A percentile compares a stretch with the other conserved stretches of the same genome.
phyloP scores from a whole-genome alignment of 2,329 filamentous ascomycete genomes.

The Coniochaeta prunicola region DNA sequence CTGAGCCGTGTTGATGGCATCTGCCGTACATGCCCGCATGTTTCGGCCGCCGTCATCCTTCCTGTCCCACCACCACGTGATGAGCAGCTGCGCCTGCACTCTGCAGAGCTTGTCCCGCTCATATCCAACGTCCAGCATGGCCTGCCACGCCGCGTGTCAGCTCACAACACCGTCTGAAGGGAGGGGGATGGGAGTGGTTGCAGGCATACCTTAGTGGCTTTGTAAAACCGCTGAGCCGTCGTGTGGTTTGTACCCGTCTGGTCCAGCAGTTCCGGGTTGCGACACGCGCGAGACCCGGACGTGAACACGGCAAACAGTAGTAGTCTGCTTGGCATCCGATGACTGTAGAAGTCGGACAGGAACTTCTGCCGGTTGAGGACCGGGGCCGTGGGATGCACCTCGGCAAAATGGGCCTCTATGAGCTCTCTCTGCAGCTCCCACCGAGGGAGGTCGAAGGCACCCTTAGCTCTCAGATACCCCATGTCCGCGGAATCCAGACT shows the following conservation, averaged over 20 bases:
- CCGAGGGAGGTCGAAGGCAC: conserved; percentile 9
- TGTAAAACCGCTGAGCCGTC: conserved; percentile 9
- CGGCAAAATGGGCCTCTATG: conserved; percentile 7
- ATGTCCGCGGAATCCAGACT: conserved; percentile 9
- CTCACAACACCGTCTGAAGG: conserved; percentile 5
- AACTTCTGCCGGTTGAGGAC: conserved; percentile 7
- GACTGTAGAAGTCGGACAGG: conserved; percentile 6
- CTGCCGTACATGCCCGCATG: conserved; percentile 9
- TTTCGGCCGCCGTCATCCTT: conserved; percentile 11
- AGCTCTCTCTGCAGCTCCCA: conserved; percentile 7
- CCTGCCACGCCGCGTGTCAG: not conserved
- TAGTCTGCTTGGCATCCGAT: conserved; percentile 7
- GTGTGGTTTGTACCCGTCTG: conserved; percentile 6
- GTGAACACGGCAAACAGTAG: conserved; percentile 12
- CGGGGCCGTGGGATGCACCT: conserved; percentile 10
- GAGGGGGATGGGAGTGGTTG: too few relatives aligned
- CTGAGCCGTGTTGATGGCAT: conserved; percentile 12
- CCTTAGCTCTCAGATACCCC: conserved; percentile 8
- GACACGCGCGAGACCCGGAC: conserved; percentile 8
- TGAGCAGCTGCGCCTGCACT: conserved; percentile 8
- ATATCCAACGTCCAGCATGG: conserved; percentile 6
- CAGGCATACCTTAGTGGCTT: conserved; percentile 6
- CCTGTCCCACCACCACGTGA: conserved; percentile 12
- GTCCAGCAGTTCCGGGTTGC: conserved; percentile 9
- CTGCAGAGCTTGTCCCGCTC: conserved; percentile 5